These are phyloP conservation scores for Bolboschoenus planiculmis DNA, from an alignment of 176 grass and related monocot genomes.

Conservation along the genomic window DNA sequence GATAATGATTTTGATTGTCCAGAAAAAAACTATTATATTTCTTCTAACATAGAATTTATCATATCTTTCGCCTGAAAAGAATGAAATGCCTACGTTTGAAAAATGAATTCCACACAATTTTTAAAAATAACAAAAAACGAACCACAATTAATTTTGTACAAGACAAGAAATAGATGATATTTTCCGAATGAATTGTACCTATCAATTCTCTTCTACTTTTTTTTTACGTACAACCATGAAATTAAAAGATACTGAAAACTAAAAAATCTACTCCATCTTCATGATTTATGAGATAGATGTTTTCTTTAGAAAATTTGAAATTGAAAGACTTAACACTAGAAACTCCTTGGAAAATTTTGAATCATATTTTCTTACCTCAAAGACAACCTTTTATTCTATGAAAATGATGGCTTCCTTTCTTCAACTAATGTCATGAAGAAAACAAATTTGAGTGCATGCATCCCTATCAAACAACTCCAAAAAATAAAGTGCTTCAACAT, in stretches of 20 bases:
- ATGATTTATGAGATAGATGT: background rate
- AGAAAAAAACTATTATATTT: too few relatives aligned
- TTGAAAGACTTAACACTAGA: background rate
- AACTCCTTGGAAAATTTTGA: background rate
- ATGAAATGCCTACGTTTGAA: too few relatives aligned
- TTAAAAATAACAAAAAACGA: too few relatives aligned
- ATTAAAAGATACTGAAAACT: background rate
- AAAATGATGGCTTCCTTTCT: background rate
- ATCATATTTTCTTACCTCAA: background rate
- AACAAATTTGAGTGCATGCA: slow-evolving; percentile 11
- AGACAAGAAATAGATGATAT: too few relatives aligned
- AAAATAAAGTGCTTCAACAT: background rate
- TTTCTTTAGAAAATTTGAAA: background rate
- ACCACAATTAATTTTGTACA: too few relatives aligned
- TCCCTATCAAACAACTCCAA: background rate
- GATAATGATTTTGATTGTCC: too few relatives aligned
- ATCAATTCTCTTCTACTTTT: too few relatives aligned
- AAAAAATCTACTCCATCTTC: background rate
- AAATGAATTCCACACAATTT: too few relatives aligned
- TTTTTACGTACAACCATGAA: too few relatives aligned
- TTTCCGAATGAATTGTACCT: too few relatives aligned
- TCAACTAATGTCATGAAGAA: background rate
- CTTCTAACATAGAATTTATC: too few relatives aligned
- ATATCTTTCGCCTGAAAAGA: too few relatives aligned
- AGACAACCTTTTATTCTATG: background rate